These are phyloP conservation scores for Exsudoporus frostii DNA, from an alignment of 768 basidiomycete species.

Conservation along the genomic window DNA sequence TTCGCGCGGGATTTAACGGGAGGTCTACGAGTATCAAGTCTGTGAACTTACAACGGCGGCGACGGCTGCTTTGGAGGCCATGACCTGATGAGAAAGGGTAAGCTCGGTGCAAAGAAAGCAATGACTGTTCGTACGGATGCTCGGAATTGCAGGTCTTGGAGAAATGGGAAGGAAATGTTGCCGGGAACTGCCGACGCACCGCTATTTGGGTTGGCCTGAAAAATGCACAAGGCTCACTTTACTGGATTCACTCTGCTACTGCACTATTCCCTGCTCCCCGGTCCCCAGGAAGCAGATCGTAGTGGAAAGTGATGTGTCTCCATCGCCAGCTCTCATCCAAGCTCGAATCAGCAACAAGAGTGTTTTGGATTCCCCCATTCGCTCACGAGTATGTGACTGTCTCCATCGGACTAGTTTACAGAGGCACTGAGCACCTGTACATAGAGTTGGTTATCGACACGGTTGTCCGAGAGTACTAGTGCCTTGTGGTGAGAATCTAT, in stretches of 20 bases:
- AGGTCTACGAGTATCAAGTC: neutral
- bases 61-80: conserved; percentile 72
- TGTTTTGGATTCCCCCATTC: neutral
- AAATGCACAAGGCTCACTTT: too few species aligned
- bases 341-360: neutral
- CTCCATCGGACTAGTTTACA: neutral
- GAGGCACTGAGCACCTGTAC: neutral
- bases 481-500: neutral
- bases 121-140: conserved; percentile 13
- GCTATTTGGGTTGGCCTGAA: neutral
- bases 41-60: conserved; percentile 55
- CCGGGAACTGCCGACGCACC: conserved; percentile 29
- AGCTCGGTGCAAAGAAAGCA: neutral
- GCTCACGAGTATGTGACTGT: neutral
- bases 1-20: conserved; percentile 8
- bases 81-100: conserved; percentile 28
- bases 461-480: too few species aligned
- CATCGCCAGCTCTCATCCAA: neutral
- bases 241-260: too few species aligned
- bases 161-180: conserved; percentile 8
- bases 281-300: too few species aligned
- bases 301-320: too few species aligned
- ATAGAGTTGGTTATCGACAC: neutral
- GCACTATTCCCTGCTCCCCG: too few species aligned
- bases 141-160: conserved; percentile 14